Conservation (phyloP, 345 rosid species). For the Syzygium aqueum region DNA sequence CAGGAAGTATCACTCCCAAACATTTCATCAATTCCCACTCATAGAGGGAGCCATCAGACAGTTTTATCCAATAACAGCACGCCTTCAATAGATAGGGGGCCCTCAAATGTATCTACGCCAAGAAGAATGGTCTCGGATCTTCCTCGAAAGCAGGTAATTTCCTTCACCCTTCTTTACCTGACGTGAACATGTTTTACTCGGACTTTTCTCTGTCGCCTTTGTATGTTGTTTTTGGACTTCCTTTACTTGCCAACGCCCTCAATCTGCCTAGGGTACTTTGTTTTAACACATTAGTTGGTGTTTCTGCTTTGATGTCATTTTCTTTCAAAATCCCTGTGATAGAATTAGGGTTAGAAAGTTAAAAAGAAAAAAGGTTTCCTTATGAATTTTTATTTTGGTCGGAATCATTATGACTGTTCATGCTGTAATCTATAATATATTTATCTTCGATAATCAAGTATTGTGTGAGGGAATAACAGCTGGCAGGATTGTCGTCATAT, state of each 20-base stretch:
- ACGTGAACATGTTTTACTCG: background rate
- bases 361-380: too few species aligned
- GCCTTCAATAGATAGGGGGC: slow-evolving; percentile 23
- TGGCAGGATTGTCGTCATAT: background rate
- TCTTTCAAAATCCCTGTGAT: background rate
- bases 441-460: background rate
- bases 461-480: background rate
- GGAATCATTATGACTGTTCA: too few species aligned
- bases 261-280: background rate
- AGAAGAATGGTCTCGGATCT: slow-evolving; percentile 14
- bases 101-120: background rate
- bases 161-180: background rate
- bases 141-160: slow-evolving; percentile 33
- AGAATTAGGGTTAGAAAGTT: background rate
- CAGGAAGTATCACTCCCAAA: slow-evolving; percentile 7
- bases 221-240: background rate
- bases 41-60: slow-evolving; percentile 27
- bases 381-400: too few species aligned
- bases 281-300: background rate
- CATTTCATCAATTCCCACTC: slow-evolving; percentile 8
- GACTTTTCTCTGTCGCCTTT: background rate
- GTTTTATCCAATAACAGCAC: slow-evolving; percentile 16
- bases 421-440: background rate
- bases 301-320: background rate
- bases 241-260: background rate